Percentiles rank a stretch among this genome's conserved stretches.
Evolutionary conservation across 306 rosid species (phyloP).

Genomic region (Inga oerstediana): DNA sequence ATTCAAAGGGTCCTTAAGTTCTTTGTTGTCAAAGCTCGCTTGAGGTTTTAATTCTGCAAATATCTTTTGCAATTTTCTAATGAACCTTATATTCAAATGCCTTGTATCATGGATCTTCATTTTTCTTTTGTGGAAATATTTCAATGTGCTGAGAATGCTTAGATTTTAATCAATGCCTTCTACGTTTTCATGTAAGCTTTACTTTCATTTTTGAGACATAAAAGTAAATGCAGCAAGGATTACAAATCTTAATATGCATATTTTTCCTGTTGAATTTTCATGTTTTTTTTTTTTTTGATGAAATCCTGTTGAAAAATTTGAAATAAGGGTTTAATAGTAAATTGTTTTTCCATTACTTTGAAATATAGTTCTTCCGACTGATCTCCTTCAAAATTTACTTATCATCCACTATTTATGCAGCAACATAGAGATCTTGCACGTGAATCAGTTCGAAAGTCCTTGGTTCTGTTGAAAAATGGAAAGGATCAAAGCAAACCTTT

Average conservation of each 20-base stretch:
- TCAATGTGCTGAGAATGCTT: neutral
- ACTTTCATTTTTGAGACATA: neutral
- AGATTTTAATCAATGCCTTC: neutral
- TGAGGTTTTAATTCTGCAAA: neutral
- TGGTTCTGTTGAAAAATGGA: slow-evolving; percentile 89
- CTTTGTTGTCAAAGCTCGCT: neutral
- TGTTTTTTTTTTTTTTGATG: too few species aligned
- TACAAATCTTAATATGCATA: neutral
- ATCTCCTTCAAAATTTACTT: slow-evolving; percentile 3
- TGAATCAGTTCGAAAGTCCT: slow-evolving; percentile 83
- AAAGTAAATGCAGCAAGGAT: neutral
- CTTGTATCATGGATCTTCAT: neutral
- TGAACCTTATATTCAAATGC: neutral
- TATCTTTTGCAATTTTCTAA: neutral
- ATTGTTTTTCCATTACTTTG: neutral
- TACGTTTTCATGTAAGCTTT: neutral
- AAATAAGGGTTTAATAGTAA: neutral
- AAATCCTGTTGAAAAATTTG: neutral
- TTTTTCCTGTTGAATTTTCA: neutral
- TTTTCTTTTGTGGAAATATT: neutral
- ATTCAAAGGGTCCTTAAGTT: neutral
- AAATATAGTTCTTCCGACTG: neutral
- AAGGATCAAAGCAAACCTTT: slow-evolving; percentile 61
- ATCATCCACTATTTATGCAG: slow-evolving; percentile 43
- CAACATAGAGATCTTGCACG: slow-evolving; percentile 82